Evolutionary conservation across 257 asterid species (phyloP), one percentile per base, ranked within the genome.

Genomic region (Mentha longifolia): DNA sequence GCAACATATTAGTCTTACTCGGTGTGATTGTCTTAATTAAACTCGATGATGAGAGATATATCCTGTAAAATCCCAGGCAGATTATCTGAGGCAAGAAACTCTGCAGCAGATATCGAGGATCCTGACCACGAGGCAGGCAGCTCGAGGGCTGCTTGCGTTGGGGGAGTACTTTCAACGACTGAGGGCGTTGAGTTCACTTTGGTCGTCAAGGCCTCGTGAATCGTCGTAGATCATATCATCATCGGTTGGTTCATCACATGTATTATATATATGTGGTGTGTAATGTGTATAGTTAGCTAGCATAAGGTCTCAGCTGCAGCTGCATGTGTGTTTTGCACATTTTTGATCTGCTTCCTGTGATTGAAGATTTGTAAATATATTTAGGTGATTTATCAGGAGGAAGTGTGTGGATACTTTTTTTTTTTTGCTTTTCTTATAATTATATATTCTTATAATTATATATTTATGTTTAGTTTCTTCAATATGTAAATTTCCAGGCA

Each of bases 81-180:
- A 86, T 70, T 80, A 84, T 78, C 87, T 86, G 52, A 75, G 92
- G 50, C 86, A 81, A 39, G 86, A 78, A 72, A 82, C 89, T 3
- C 82, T 86, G 13, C 83, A 80, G 60, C 92, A 82, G 82, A 74
- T 86, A 10, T 77, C 75, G 49, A 74, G 80, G 37, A 73, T 79
- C 67, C 86, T 86, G 1, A 77, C 78, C 43, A 68, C 82, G 12
- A 82, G 76, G 0, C 89, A 86, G 82, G 75, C 89, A 42, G 91
- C 91, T 65, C 81, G 81, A 12, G 91, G 84, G 65, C 84, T 84
- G 31, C 78, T 86, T 16, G 91, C 85, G 3, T 47, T 86, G 75
- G 91, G 91, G 8, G 87, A 79, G 76, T 86, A 86, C 69, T 73
- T 76, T 61, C 77, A 84, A 71, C 84, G 91, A 5, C 84, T 86